Base-by-base conservation (phyloP, 1,284 basidiomycete species). In the Microbotryum violaceum region DNA sequence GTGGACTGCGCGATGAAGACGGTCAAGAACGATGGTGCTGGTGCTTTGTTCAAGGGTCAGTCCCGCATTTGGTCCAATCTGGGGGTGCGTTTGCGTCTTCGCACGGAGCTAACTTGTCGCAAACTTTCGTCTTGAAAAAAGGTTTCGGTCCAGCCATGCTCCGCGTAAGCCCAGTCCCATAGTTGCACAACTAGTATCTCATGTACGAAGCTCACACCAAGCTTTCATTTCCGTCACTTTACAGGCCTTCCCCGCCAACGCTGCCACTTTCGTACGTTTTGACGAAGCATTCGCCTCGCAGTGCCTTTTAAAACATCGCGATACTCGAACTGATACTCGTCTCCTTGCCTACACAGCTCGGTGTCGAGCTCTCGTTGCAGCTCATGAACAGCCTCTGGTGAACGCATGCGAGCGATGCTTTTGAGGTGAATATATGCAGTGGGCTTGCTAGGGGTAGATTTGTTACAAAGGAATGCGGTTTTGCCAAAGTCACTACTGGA, bases 1-100 rank as follows among this genome's bases (percentile, higher is more conserved):
- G 71, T 97, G 63, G 96, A 99, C 76, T 99, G 96, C 74, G 84
- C 88, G 37, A 80, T 86, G 58, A 91, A 97, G 78, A 91, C 92
- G 6, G 88, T 98, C 68, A 88, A 89, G n/a, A 82, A 81, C 62
- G 93, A 97, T 76, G 96, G 96, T 54, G 79, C 89, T 27, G 80
- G 79, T 47, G 93, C 94, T 7, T 80, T 99, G 37, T 99, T 93
- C 89, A 97, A 89, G 78, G 96, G 94, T 45, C 23, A 23, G 27
- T 23, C 12, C 14, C 12, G 37, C 16, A 18, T 42, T 16, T 42
- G 37, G 66, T 64, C 37, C 64, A 69, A 65, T 68, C 68, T 51
- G 68, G 9, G 4, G 16, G 37, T 18, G 12, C 12, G 12, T 12
- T 14, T 42, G 37, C 37, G 14, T 42, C 31, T 31, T 8, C 31